Evolutionary conservation across 805 yeast species (phyloP), one percentile per base, ranked within the genome.

Genomic region (Pichia cephalocereana): DNA sequence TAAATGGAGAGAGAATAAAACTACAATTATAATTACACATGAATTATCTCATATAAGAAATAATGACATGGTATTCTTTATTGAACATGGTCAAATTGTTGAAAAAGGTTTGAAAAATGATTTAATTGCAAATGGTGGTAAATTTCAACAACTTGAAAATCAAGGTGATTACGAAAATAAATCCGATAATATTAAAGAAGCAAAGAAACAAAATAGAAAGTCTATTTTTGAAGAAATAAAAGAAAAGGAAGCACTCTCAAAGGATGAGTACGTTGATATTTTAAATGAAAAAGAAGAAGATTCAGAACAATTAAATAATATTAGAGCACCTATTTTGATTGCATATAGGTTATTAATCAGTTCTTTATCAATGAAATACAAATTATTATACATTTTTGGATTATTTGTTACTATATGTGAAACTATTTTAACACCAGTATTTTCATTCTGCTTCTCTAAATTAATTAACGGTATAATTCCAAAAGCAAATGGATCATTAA

Each of bases 1-100:
- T 46, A 47, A 53, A 4, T 80, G 85, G 82, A 73, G 98, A 55
- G 49, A 52, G 8, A 80, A 77, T 2, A 82, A 76, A 53, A 85
- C 96, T 0, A 90, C 97, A 0, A 74, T 93, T 15, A 66, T 88
- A 3, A 72, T 91, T 45, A 85, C 96, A 0, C 99, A 93, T 63
- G 88, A 89, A 40, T 64, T 78, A 27, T 60, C 69, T 11, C 80
- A 79, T 34, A 81, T 91, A 17, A 64, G 66, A 0, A 57, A 66
- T 2, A 4, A 44, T 41, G 95, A 87, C 57, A 62, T 65, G 46
- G 78, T 90, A 0, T 69, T 75, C 40, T 52, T 82, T 5, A 61
- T 93, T 63, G 76, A 79, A 34, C 61, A 74, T 42, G 96, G 96
- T 0, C 17, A 45, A 7, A 70, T 86, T 1, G 60, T 62, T 2